Evolutionary conservation across 78 protist species (phyloP).

Genomic region (Dictyostelium firmibasis): DNA sequence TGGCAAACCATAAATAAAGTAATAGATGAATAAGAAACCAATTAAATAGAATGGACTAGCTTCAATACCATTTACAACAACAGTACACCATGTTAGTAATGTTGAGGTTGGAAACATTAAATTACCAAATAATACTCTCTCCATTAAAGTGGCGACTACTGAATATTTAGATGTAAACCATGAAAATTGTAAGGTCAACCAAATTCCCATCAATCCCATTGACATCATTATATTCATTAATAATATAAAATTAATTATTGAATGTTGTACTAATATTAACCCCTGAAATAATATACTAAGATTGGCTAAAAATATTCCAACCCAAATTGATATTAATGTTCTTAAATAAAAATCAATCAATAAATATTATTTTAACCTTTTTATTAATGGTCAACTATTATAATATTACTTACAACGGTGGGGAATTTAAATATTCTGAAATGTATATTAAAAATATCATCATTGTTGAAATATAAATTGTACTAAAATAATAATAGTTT

Average conservation of each 20-base stretch:
- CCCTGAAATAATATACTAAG: conserved; percentile 1
- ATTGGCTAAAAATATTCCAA: conserved; percentile 28
- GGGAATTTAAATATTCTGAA: conserved; percentile 28
- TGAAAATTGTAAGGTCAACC: conserved; percentile 35
- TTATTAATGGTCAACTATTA: neutral
- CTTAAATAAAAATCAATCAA: neutral
- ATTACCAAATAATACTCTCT: conserved; percentile 5
- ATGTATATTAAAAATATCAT: conserved; percentile 9
- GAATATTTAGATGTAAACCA: conserved; percentile 6
- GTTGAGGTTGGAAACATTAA: conserved; percentile 25
- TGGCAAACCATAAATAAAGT: conserved; percentile 34
- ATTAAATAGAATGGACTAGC: conserved; percentile 17
- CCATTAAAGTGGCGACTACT: neutral
- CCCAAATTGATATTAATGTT: conserved; percentile 29
- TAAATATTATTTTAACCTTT: too few relatives aligned
- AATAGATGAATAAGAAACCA: neutral
- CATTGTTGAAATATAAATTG: conserved; percentile 4
- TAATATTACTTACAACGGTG: neutral
- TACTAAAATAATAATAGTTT: too few relatives aligned
- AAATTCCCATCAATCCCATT: conserved; percentile 34
- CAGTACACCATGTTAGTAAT: conserved; percentile 20
- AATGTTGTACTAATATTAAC: conserved; percentile 14
- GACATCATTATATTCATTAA: conserved; percentile 39
- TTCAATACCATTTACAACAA: conserved; percentile 9
- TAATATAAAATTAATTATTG: conserved; percentile 24